Conservation (phyloP, 2,329 filamentous ascomycete species). For the Onygenales sp. region DNA sequence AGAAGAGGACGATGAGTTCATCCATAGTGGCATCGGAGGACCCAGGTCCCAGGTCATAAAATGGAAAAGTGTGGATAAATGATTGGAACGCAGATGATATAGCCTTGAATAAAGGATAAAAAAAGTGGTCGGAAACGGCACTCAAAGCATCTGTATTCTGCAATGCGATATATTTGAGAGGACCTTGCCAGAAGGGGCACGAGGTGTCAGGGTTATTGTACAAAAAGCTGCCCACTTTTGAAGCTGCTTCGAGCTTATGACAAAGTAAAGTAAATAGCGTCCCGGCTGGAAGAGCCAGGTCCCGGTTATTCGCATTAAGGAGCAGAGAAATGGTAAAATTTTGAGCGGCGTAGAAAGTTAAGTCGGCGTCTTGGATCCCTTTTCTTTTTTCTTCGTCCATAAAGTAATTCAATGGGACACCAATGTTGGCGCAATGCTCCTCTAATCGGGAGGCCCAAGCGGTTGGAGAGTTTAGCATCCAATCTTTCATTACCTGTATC, state of each 20-base stretch:
- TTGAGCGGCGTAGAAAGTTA: constrained; percentile 15
- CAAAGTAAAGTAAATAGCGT: constrained; percentile 10
- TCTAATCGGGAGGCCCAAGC: constrained; percentile 24
- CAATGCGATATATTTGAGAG: constrained; percentile 27
- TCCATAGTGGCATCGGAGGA: constrained; percentile 41
- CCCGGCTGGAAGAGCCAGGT: constrained; percentile 9
- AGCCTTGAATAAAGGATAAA: constrained; percentile 26
- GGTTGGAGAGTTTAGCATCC: constrained; percentile 24
- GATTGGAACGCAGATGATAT: constrained; percentile 24
- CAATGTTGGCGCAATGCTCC: constrained; percentile 23
- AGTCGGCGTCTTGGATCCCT: constrained; percentile 10
- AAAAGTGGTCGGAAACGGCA: constrained; percentile 25
- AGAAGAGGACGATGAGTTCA: constrained; percentile 52
- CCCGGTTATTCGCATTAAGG: constrained; percentile 9
- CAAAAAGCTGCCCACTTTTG: constrained; percentile 1
- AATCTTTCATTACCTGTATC: constrained; percentile 20
- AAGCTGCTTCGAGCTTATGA: constrained; percentile 7
- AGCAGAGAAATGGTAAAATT: constrained; percentile 11
- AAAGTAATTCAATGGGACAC: constrained; percentile 16
- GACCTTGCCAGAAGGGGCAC: constrained; percentile 26
- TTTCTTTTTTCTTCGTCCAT: constrained; percentile 5
- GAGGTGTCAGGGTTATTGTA: constrained; percentile 5
- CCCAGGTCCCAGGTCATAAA: constrained; percentile 38
- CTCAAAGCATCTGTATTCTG: constrained; percentile 27
- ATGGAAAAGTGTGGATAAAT: constrained; percentile 52